phyloP scores from a whole-genome alignment of 2,329 filamentous ascomycete genomes.

The Zymoseptoria brevis region DNA sequence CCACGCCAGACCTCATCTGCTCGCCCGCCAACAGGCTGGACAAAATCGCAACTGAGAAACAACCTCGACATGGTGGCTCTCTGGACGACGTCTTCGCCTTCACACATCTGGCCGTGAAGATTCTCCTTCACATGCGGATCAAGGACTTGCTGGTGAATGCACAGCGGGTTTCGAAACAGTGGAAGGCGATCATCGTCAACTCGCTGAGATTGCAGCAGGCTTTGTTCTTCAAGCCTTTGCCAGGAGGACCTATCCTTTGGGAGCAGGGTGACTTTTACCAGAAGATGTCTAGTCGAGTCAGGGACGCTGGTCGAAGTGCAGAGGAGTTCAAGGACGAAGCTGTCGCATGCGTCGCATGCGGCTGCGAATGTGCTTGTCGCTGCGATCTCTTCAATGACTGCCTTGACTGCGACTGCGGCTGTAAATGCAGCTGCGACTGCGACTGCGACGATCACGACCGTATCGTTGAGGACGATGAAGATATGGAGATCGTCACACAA shows the following conservation, averaged over 20 bases:
- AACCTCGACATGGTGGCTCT: neutral
- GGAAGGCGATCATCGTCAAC: neutral
- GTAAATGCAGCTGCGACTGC: neutral
- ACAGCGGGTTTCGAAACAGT: slow-evolving; percentile 5
- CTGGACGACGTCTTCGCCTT: slow-evolving; percentile 2
- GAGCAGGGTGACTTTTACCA: neutral
- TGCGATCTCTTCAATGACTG: too few relatives aligned
- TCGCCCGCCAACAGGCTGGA: too few relatives aligned
- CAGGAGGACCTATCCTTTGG: neutral
- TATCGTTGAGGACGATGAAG: neutral
- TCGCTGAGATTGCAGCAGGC: slow-evolving; percentile 3
- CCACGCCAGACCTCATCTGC: too few relatives aligned
- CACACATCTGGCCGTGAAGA: slow-evolving; percentile 5
- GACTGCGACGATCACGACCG: neutral
- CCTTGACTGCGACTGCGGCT: neutral
- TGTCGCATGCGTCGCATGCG: too few relatives aligned
- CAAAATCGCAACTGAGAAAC: too few relatives aligned
- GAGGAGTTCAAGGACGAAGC: too few relatives aligned
- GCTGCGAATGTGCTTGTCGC: too few relatives aligned
- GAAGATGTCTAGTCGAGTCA: too few relatives aligned
- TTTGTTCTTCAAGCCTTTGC: slow-evolving; percentile 5
- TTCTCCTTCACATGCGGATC: slow-evolving; percentile 4
- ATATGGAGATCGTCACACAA: neutral
- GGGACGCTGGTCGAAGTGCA: too few relatives aligned
- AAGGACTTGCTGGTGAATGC: slow-evolving; percentile 3